phyloP scores from a whole-genome alignment of 1,284 basidiomycete genomes.

The Puccinia novopanici region DNA sequence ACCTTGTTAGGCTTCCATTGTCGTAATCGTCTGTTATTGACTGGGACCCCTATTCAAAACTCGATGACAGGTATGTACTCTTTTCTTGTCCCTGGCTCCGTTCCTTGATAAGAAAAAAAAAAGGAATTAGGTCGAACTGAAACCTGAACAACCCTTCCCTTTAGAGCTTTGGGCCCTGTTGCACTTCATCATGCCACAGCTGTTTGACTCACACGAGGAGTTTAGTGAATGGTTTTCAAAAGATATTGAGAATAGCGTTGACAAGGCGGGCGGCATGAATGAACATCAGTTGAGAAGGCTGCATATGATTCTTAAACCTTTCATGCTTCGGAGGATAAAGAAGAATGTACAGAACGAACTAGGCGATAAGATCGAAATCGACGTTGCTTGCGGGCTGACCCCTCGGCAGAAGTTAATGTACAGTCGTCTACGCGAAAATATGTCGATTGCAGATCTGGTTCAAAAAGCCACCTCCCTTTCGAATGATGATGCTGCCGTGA shows the following conservation, averaged over 20 bases:
- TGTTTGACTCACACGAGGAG: constrained; percentile 99
- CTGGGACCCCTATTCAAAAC: constrained; percentile 98
- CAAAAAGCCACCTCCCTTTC: constrained; percentile 83
- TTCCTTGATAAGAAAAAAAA: not conserved
- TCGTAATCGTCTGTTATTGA: constrained; percentile 89
- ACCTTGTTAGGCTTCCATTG: constrained; percentile 94
- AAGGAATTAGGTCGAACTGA: constrained; percentile 13
- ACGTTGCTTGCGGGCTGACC: constrained; percentile 91
- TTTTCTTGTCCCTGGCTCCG: constrained; percentile 4
- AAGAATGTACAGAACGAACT: constrained; percentile 99
- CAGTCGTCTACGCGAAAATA: constrained; percentile 82
- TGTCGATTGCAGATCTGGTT: constrained; percentile 90
- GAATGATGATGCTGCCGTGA: constrained; percentile 81
- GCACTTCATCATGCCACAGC: constrained; percentile 99
- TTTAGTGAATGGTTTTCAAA: constrained; percentile 99
- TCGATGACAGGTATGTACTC: constrained; percentile 84
- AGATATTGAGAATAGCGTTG: constrained; percentile 91
- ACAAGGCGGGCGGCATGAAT: constrained; percentile 87
- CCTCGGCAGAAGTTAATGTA: constrained; percentile 92
- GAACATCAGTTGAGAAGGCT: constrained; percentile 92
- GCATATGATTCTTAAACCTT: constrained; percentile 99
- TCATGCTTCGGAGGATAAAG: constrained; percentile 97
- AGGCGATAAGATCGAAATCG: constrained; percentile 99
- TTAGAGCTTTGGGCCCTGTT: constrained; percentile 97
- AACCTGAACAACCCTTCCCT: constrained; percentile 51